phyloP scores from a whole-genome alignment of 495 filamentous ascomycete genomes.

The Parathielavia appendiculata region DNA sequence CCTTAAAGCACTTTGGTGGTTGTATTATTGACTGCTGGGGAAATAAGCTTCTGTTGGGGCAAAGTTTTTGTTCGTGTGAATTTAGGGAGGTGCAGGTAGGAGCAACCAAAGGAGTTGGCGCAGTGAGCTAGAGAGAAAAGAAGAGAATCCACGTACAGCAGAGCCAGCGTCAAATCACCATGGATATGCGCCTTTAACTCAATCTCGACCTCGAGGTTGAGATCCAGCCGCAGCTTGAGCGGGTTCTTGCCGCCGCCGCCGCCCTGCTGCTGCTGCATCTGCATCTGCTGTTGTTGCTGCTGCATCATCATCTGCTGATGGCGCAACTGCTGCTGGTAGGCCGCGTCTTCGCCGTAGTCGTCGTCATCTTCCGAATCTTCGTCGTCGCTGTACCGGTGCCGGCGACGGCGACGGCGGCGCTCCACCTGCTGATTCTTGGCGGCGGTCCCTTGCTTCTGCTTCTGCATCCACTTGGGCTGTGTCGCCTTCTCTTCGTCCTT shows the following conservation, averaged over 20 bases:
- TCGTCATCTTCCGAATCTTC: slow-evolving; percentile 16
- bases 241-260: slow-evolving; percentile 59
- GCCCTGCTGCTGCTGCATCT: slow-evolving; percentile 27
- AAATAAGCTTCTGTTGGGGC: slow-evolving; percentile 15
- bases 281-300: slow-evolving; percentile 22
- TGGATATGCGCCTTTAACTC: slow-evolving; percentile 89
- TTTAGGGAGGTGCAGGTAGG: not conserved
- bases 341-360: slow-evolving; percentile 7
- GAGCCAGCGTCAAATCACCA: slow-evolving; percentile 77
- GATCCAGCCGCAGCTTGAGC: slow-evolving; percentile 68
- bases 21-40: slow-evolving; percentile 1
- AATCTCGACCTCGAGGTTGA: slow-evolving; percentile 86
- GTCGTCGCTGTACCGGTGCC: slow-evolving; percentile 7
- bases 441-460: slow-evolving; percentile 21
- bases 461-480: slow-evolving; percentile 35
- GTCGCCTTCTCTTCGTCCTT: slow-evolving; percentile 29
- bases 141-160: slow-evolving; percentile 58
- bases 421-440: slow-evolving; percentile 20
- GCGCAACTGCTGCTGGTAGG: slow-evolving; percentile 26
- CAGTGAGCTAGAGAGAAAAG: not conserved
- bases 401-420: slow-evolving; percentile 17
- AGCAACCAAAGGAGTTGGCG: not conserved
- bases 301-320: slow-evolving; percentile 29
- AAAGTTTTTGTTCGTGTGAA: not conserved
- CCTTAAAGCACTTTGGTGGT: not conserved